phyloP scores from a whole-genome alignment of 495 filamentous ascomycete genomes.

The Clohesyomyces aquaticus region DNA sequence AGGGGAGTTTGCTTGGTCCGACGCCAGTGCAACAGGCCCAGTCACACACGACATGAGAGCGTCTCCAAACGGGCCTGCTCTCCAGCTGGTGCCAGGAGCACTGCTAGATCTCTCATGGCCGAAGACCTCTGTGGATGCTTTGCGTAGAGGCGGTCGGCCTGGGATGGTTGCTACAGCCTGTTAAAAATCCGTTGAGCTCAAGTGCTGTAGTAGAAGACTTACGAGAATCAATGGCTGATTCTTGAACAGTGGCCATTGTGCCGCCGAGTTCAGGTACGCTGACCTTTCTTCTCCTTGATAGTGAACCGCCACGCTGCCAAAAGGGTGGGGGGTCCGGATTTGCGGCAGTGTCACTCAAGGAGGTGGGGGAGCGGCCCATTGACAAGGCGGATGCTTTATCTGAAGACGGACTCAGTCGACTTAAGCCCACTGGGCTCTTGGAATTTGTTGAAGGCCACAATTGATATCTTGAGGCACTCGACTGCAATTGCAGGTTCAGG shows the following conservation, averaged over 20 bases:
- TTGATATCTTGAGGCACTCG: slow-evolving; percentile 34
- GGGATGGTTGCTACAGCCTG: slow-evolving; percentile 67
- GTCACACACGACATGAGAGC: slow-evolving; percentile 41
- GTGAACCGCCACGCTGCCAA: slow-evolving; percentile 40
- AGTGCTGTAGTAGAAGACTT: slow-evolving; percentile 47
- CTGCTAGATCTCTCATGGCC: slow-evolving; percentile 66
- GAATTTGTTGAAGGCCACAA: slow-evolving; percentile 34
- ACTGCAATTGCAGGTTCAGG: slow-evolving; percentile 30
- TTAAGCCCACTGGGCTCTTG: slow-evolving; percentile 31
- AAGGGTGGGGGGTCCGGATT: slow-evolving; percentile 29
- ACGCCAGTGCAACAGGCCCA: slow-evolving; percentile 24
- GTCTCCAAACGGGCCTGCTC: slow-evolving; percentile 41
- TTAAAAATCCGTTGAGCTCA: slow-evolving; percentile 31
- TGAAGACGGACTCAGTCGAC: slow-evolving; percentile 16
- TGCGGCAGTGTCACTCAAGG: slow-evolving; percentile 43
- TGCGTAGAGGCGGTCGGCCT: slow-evolving; percentile 62
- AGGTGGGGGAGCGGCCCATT: slow-evolving; percentile 42
- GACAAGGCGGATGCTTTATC: slow-evolving; percentile 43
- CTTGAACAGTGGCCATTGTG: slow-evolving; percentile 71
- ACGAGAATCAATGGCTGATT: slow-evolving; percentile 74
- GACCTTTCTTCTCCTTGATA: slow-evolving; percentile 60
- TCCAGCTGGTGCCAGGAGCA: slow-evolving; percentile 55
- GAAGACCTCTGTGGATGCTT: slow-evolving; percentile 34
- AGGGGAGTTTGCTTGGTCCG: slow-evolving; percentile 13
- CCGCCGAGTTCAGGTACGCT: slow-evolving; percentile 66